These are phyloP conservation scores for Viola odorata DNA, from an alignment of 345 rosid species.

Conservation along the genomic window DNA sequence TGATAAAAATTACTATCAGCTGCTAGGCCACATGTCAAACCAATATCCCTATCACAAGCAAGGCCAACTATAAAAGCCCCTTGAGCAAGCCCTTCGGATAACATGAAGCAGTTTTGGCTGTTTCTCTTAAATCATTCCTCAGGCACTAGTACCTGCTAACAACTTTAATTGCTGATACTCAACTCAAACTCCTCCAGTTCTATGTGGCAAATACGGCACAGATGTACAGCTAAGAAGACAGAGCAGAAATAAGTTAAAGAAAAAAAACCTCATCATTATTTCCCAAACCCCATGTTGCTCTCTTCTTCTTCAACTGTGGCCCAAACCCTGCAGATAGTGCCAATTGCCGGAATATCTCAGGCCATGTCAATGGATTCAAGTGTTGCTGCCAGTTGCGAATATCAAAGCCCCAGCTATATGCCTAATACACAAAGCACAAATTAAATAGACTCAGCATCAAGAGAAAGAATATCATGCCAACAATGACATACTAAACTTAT, in stretches of 20 bases:
- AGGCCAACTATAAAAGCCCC: too few relatives aligned
- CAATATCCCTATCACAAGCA: too few relatives aligned
- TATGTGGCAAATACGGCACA: too few relatives aligned
- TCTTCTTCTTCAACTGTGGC: constrained; percentile 67
- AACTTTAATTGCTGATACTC: too few relatives aligned
- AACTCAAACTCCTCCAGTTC: too few relatives aligned
- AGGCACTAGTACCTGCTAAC: too few relatives aligned
- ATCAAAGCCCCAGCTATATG: constrained; percentile 98
- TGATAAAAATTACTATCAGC: too few relatives aligned
- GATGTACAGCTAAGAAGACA: background rate
- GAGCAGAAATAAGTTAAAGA: background rate
- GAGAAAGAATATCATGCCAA: constrained; percentile 1
- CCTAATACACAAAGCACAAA: constrained; percentile 43
- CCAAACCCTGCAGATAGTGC: constrained; percentile 90
- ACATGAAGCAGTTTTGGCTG: too few relatives aligned
- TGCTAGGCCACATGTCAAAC: too few relatives aligned
- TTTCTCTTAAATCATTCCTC: too few relatives aligned
- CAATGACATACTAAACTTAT: constrained; percentile 10
- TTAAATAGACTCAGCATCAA: constrained; percentile 15
- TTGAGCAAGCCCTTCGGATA: too few relatives aligned
- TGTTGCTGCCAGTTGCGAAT: constrained; percentile 88
- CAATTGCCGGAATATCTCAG: constrained; percentile 86
- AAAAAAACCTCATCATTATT: constrained; percentile 68
- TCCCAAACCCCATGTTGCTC: constrained; percentile 35
- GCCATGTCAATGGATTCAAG: constrained; percentile 89